Evolutionary conservation across 257 asterid genomes (phyloP), one percentile per base, ranked within the genome.

Genomic region (Gentiana straminea): DNA sequence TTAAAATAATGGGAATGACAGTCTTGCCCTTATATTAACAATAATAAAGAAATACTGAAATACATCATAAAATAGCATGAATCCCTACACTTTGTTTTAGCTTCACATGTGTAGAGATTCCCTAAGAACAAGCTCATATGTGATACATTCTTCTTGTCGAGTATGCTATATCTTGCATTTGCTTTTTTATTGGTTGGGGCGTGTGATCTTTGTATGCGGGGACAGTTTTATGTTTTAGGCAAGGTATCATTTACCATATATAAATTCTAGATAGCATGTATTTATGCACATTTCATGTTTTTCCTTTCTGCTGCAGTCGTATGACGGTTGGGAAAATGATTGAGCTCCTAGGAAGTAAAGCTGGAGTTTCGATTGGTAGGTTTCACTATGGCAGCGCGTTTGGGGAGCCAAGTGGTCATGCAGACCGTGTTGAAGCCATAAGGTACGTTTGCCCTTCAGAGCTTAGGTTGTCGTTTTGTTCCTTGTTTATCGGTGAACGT

Each of bases 301-400:
- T 59, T 66, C 34, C 66, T 61, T 50, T 57, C 9, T 5, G 65
- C 45, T 54, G 75, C 84, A 86, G 97, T 62, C 97, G 95, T 57
- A 89, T 89, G 97, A 89, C 97, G 35, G 94, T 89, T 33, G 97
- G 97, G 52, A 89, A 89, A 77, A 89, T 89, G 95, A 81, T 89
- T 56, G 97, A 89, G 72, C 94, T 89, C 70, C 89, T 86, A 50
- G 97, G 97, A 56, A 41, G 97, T 82, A 89, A 89, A 77, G 95
- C 95, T 78, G 97, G 95, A 66, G 93, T 86, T 79, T 81, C 94
- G 51, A 72, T 87, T 73, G 97, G 97, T 68, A 83, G 84, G 76
- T 89, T 79, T 72, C 97, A 89, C 69, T 89, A 89, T 54, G 97
- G 97, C 45, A 86, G 95, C 72, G 97, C 97, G 68, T 89, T 89